Percentiles rank a stretch among this genome's conserved stretches.
Conservation (phyloP, 805 yeast species). For the Metschnikowia gelsemii region DNA sequence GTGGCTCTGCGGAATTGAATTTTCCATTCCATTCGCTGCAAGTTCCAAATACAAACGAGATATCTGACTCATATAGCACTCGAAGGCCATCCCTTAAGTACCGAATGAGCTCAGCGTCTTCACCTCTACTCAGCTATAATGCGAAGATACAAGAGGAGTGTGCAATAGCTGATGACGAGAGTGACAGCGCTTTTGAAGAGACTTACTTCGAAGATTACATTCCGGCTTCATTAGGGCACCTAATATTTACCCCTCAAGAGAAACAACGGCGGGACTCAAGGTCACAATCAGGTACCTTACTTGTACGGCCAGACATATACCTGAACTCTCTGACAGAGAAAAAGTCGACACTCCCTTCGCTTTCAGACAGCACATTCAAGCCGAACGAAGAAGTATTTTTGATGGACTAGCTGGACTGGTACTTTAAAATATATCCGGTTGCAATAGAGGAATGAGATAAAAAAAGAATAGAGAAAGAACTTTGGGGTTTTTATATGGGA, state of each 20-base stretch:
- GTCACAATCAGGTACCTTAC: slow-evolving; percentile 45
- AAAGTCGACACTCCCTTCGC: neutral
- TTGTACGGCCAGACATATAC: slow-evolving; percentile 21
- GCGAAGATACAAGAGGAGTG: slow-evolving; percentile 14
- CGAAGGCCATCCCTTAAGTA: neutral
- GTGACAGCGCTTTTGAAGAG: slow-evolving; percentile 18
- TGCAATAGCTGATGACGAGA: slow-evolving; percentile 36
- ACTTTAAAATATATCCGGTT: no score
- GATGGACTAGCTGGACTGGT: slow-evolving; percentile 9
- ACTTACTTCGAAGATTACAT: slow-evolving; percentile 71
- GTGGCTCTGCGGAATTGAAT: neutral
- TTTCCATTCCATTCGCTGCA: neutral
- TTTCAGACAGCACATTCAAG: neutral
- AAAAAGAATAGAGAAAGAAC: no score
- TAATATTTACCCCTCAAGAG: slow-evolving; percentile 77
- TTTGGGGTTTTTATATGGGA: neutral
- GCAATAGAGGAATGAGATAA: no score
- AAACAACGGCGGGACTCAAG: slow-evolving; percentile 65
- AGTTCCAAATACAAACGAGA: no score
- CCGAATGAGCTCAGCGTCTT: slow-evolving; percentile 7
- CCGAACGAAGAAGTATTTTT: slow-evolving; percentile 1
- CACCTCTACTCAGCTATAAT: slow-evolving; percentile 9
- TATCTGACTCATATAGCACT: neutral
- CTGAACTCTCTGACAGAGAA: slow-evolving; percentile 1
- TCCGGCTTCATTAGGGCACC: slow-evolving; percentile 77